Percentiles rank a stretch among this genome's conserved stretches.
Conservation (phyloP, 2,329 filamentous ascomycete species). For the Fusarium sp. region DNA sequence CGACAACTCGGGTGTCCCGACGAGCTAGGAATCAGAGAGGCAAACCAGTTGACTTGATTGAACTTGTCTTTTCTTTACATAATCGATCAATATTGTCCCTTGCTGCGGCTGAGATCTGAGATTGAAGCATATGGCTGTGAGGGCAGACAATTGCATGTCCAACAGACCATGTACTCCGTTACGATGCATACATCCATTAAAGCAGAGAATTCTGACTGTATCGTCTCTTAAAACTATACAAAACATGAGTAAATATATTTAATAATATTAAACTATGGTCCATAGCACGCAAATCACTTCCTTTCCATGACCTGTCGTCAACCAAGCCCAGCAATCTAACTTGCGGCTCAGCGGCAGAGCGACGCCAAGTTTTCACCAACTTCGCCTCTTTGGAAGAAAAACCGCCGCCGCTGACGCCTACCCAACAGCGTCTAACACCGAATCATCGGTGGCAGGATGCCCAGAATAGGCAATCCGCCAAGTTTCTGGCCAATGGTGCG, state of each 20-base stretch:
- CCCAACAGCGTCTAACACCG: constrained; percentile 1
- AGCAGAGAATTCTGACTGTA: neutral
- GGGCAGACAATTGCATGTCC: neutral
- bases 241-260: neutral
- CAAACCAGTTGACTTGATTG: neutral
- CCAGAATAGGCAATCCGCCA: constrained; percentile 31
- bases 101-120: neutral
- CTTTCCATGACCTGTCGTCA: constrained; percentile 3
- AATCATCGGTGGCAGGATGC: constrained; percentile 21
- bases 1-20: constrained; percentile 7
- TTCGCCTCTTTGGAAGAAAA: constrained; percentile 20
- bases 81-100: constrained; percentile 7
- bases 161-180: neutral
- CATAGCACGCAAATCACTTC: neutral
- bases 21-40: neutral
- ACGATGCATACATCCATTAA: neutral
- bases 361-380: constrained; percentile 27
- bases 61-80: constrained; percentile 11
- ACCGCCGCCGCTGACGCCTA: neutral
- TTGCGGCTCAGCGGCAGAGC: constrained; percentile 39
- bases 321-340: constrained; percentile 6
- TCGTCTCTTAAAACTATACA: neutral
- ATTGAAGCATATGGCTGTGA: neutral
- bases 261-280: neutral
- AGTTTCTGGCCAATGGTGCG: constrained; percentile 6